Evolutionary conservation across 192 early-diverging fungal species (phyloP), one percentile per base, ranked within the genome.

Genomic region (Entomortierella lignicola): DNA sequence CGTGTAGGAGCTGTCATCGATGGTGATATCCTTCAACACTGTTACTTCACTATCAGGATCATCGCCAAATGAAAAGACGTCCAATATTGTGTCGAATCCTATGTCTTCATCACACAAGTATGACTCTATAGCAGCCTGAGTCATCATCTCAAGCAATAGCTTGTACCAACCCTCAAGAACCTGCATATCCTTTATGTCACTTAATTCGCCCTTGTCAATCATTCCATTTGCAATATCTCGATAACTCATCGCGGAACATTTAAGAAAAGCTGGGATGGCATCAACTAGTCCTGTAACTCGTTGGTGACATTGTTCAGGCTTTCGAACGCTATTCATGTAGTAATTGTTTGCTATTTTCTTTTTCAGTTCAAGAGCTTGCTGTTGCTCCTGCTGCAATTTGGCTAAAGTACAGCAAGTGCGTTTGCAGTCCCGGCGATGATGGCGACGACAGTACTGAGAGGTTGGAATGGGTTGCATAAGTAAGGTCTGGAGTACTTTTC

Each of bases 41-140:
- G 54, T 50, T 15, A 41, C 27, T 39, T 4, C 63, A 66, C 42
- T 74, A 11, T 85, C 82, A 25, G 85, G 82, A 1, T 85, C 86
- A 63, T 88, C 84, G 11, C 86, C 86, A 63, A 75, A 88, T 0
- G 84, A 85, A 54, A 88, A 88, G 5, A 85, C 83, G 37, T 88
- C 86, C 42, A 83, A 72, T 29, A 88, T 84, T 0, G 82, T 65
- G n/a, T 85, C 84, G 43, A 84, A 63, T 15, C 86, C 84, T 29
- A 70, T 58, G 31, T 72, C 65, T 10, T 72, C 77, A 64, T 88
- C 86, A 32, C 86, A 88, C 21, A 88, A 60, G 47, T 85, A 85
- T 23, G 81, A 77, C 68, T 88, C 84, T 51, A 88, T 85, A 15
- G 72, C 86, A 17, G 86, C 86, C 60, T 88, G 86, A 2, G 84